Evolutionary conservation across 106 monocot species (phyloP).

Genomic region (Dendrobium officinale): DNA sequence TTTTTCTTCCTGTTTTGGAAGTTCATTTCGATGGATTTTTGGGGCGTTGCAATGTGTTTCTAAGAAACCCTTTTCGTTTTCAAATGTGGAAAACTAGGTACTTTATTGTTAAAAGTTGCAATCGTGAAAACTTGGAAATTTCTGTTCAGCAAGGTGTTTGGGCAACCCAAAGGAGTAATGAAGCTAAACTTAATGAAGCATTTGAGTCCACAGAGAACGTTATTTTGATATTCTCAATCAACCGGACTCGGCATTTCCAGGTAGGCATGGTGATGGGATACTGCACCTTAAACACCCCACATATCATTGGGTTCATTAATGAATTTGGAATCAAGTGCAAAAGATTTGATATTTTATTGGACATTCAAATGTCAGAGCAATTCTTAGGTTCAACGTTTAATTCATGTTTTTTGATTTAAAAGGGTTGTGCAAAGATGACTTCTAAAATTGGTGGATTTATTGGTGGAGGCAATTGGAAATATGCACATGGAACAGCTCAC

Average conservation of each 20-base stretch:
- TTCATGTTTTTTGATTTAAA: constrained; percentile 6
- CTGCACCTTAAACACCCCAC: background rate
- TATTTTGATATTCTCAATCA: constrained; percentile 97
- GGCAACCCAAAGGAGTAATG: constrained; percentile 99
- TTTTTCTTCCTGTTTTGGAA: constrained; percentile 8
- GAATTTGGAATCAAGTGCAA: background rate
- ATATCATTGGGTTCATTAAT: background rate
- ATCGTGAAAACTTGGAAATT: constrained; percentile 96
- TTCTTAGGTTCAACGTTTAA: background rate
- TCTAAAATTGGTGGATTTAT: constrained; percentile 96
- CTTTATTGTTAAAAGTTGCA: constrained; percentile 99
- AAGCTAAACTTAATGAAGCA: constrained; percentile 98
- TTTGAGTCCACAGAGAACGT: constrained; percentile 95
- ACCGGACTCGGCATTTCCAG: constrained; percentile 97
- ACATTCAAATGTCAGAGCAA: background rate
- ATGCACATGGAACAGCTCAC: constrained; percentile 97
- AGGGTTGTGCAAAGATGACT: constrained; percentile 99
- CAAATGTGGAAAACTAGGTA: constrained; percentile 61
- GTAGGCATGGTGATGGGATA: constrained; percentile 27
- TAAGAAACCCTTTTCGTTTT: constrained; percentile 20
- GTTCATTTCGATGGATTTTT: constrained; percentile 8
- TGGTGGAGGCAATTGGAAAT: constrained; percentile 99
- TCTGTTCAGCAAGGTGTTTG: constrained; percentile 99
- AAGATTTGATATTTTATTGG: background rate
- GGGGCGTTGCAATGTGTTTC: constrained; percentile 16